Base-by-base conservation (phyloP, 805 yeast species). In the Clavispora santaluciae region DNA sequence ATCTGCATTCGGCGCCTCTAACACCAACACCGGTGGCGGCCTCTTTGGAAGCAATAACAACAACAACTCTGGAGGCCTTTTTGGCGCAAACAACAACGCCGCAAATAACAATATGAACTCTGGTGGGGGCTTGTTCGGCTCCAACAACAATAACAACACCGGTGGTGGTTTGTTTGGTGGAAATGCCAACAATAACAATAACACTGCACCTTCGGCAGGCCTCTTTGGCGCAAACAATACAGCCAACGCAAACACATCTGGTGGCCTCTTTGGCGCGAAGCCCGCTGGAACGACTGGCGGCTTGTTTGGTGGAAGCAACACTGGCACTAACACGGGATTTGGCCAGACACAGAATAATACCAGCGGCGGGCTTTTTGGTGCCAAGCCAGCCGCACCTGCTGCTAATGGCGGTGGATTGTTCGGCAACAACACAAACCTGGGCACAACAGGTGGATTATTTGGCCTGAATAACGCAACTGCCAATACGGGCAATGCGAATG, bases 181-280 rank as follows among this genome's bases (percentile, higher is more conserved):
- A 23, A n/a, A n/a, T n/a, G 34, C 34, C 28, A 46, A 43, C 33
- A 45, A 44, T 23, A 34, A 31, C 12, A 34, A 44, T 9, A 39
- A 35, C 28, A 24, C 7, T n/a, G 35, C 25, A 48, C 45, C 49
- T n/a, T 53, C 36, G 16, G 49, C 44, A 3, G 46, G 46, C 11
- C 30, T 43, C 8, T 41, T 41, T 22, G 44, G 44, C 4, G 33
- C 36, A n/a, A 25, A 17, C 22, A 29, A 30, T 18, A 33, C 24
- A 18, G 44, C 38, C 35, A 44, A 36, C 35, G 26, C 41, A 2
- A 38, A 33, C 22, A 36, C 39, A 2, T 30, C 65, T 20, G 54
- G 62, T 22, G 73, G 75, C 4, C 54, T 64, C 25, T 76, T 75
- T 53, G 78, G 78, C 26, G 54, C 60, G 25, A 47, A 36, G 31